A percentile compares a stretch with the other conserved stretches of the same genome.
phyloP scores from a whole-genome alignment of 176 grass and related monocot genomes.

The Cocos nucifera region DNA sequence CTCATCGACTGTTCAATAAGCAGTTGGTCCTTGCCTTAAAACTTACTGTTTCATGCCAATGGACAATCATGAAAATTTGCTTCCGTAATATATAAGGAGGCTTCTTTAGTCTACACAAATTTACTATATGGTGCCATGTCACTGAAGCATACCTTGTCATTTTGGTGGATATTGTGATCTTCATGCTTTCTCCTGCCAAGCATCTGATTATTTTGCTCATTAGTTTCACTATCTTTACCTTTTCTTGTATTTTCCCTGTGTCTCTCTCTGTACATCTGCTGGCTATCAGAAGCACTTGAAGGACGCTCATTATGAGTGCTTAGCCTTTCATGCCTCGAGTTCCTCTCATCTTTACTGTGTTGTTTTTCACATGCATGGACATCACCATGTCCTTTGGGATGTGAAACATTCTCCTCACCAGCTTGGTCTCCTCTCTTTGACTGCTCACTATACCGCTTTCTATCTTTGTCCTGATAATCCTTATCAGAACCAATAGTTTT shows the following conservation, averaged over 20 bases:
- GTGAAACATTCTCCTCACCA: conserved; percentile 37
- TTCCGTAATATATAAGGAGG: too few relatives aligned
- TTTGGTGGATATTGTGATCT: conserved; percentile 44
- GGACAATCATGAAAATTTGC: too few relatives aligned
- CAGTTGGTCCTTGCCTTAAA: too few relatives aligned
- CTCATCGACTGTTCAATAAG: too few relatives aligned
- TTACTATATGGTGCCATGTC: too few relatives aligned
- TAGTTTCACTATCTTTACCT: conserved; percentile 42
- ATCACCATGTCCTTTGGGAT: conserved; percentile 59
- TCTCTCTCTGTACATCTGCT: conserved; percentile 48
- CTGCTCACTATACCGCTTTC: conserved; percentile 32
- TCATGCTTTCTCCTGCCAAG: conserved; percentile 64
- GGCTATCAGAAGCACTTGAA: conserved; percentile 49
- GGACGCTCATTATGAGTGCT: conserved; percentile 38
- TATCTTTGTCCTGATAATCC: conserved; percentile 42
- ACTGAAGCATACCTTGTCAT: conserved; percentile 67
- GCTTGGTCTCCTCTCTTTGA: conserved; percentile 39
- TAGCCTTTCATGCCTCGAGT: conserved; percentile 63
- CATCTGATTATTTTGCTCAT: conserved; percentile 42
- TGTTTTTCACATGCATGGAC: conserved; percentile 48
- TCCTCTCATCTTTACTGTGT: conserved; percentile 50
- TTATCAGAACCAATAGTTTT: conserved; percentile 40
- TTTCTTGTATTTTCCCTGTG: conserved; percentile 69
- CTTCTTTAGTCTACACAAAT: too few relatives aligned
- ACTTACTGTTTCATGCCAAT: too few relatives aligned